phyloP scores from a whole-genome alignment of 805 yeast species.

The Spathaspora hagerdaliae region DNA sequence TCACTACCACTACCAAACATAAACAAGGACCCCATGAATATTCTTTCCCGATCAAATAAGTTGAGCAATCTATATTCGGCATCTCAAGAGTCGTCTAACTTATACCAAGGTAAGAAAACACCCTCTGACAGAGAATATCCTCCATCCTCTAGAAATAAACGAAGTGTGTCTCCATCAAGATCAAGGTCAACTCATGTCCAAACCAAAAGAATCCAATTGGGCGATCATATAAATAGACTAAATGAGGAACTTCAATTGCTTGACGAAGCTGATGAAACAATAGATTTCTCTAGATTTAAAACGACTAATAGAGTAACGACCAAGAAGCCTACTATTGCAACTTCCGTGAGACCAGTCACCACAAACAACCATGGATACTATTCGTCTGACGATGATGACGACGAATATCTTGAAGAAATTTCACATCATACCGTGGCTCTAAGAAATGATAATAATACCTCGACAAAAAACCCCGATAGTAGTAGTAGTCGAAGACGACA shows the following conservation, averaged over 20 bases:
- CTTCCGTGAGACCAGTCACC: too few species aligned
- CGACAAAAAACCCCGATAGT: conserved; percentile 9
- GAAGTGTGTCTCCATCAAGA: neutral
- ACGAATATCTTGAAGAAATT: neutral
- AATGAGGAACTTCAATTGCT: neutral
- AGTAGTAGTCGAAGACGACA: conserved; percentile 50
- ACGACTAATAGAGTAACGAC: neutral
- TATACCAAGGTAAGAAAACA: neutral
- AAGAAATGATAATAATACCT: neutral
- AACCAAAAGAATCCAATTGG: neutral
- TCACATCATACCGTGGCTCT: neutral
- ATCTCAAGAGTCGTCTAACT: neutral
- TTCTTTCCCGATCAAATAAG: neutral
- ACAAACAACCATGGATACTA: neutral
- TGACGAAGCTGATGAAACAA: neutral
- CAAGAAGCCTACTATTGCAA: too few species aligned
- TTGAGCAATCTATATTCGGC: neutral
- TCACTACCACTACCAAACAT: neutral
- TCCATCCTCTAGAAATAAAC: neutral
- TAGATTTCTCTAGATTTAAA: neutral
- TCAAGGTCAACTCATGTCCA: neutral
- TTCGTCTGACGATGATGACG: neutral
- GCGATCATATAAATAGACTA: neutral
- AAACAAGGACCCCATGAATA: neutral
- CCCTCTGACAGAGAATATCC: too few species aligned